Evolutionary conservation across 495 filamentous ascomycete species (phyloP), one percentile per base, ranked within the genome.

Genomic region (Margaritispora aquatica): DNA sequence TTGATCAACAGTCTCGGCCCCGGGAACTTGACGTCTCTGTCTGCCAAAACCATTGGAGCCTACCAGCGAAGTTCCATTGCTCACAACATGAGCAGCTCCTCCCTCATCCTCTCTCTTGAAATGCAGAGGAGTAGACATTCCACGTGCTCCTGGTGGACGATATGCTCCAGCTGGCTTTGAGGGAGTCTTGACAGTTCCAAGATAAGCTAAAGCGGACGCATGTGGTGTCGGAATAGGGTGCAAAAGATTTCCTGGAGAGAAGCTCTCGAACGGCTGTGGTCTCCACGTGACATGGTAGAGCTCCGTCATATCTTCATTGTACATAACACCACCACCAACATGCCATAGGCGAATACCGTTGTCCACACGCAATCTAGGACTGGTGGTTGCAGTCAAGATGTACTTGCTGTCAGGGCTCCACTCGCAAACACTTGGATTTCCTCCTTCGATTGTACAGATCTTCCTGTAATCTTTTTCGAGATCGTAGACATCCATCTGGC

Each of bases 41-140:
- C 86, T 87, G 54, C 91, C 91, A 73, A 96, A 96, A 26, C 89
- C 89, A 66, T 92, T 94, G 51, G 84, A 72, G 46, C 81, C 76
- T 13, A 83, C 74, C 10, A 77, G 68, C 22, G 83, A 83, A 27
- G 79, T 79, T 38, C 92, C 92, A 59, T 96, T 92, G 68, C 85
- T 87, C 54, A 84, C 77, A 23, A 88, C 77, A 68, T 90, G 94
- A 23, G 93, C 92, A 0, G 91, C 88, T 46, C 94, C 95, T 49
- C 94, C 94, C 74, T 98, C 89, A 59, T 98, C 94, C 72, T 98
- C 94, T 41, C 94, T 90, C 77, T 95, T 96, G 80, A 97, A 98
- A 57, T 92, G 89, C 59, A 97, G 75, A 9, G 94, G 94, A 0
- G 94, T 97, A 38, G 83, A 77, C 65, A 86, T 83, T 50, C 94